phyloP scores from a whole-genome alignment of 371 early-diverging fungal genomes.

The Zopfochytrium polystomum region DNA sequence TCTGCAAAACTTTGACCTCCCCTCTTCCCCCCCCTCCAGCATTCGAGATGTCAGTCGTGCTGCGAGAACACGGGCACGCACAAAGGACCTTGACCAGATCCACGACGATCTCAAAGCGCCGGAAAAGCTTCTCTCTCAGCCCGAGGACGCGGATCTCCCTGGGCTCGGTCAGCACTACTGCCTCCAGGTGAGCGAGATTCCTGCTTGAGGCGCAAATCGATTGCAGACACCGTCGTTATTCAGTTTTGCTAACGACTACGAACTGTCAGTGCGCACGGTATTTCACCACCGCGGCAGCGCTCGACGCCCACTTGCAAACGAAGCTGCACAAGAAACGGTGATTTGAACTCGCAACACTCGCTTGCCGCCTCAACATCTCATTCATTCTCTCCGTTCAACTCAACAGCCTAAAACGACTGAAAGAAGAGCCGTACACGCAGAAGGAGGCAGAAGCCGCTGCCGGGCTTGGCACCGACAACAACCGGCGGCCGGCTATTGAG shows the following conservation, averaged over 20 bases:
- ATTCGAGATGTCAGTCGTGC: constrained; percentile 41
- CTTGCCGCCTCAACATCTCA: neutral
- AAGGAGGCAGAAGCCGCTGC: constrained; percentile 82
- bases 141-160: constrained; percentile 81
- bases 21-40: too few relatives aligned
- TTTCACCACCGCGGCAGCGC: neutral
- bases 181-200: constrained; percentile 65
- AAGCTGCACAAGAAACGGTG: constrained; percentile 1
- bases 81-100: constrained; percentile 80
- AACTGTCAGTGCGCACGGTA: neutral
- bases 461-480: constrained; percentile 52
- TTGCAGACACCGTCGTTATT: too few relatives aligned
- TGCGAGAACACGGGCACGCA: constrained; percentile 40
- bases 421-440: constrained; percentile 83
- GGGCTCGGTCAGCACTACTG: constrained; percentile 88
- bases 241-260: too few relatives aligned
- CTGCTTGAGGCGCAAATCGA: too few relatives aligned
- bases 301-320: neutral
- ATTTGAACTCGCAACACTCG: too few relatives aligned
- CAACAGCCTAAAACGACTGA: constrained; percentile 62
- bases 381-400: neutral
- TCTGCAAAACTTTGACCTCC: too few relatives aligned
- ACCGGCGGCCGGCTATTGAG: too few relatives aligned
- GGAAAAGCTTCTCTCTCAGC: constrained; percentile 57
- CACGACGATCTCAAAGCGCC: constrained; percentile 77